Base-by-base conservation (phyloP, 1,284 basidiomycete species). In the Pholiota adiposa region DNA sequence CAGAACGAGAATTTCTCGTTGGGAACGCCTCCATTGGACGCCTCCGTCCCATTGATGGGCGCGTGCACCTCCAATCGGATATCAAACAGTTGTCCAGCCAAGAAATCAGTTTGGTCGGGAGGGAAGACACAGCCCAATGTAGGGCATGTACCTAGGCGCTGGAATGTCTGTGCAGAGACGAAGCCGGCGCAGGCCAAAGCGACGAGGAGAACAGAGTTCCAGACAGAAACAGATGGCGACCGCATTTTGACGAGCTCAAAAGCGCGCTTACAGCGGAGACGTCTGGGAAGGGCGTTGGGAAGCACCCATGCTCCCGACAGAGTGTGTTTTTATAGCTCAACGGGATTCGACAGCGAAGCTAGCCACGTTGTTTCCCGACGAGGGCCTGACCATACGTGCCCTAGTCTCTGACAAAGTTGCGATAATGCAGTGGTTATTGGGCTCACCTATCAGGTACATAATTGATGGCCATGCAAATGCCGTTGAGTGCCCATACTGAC, bases 41-140 rank as follows among this genome's bases (percentile, higher is more conserved):
- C 73, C 58, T 79, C 75, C 21, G 62, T 70, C 8, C 77, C 77
- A 52, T 76, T 77, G 19, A 75, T 67, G n/a, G 76, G 77, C 3
- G 77, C 76, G 51, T 79, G 77, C 5, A 78, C 72, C 54, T 79
- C 77, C 18, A 78, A 65, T 16, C 76, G 72, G 56, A 79, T 72
- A 56, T 79, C 78, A 61, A 79, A 79, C 31, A 73, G 67, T 62
- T 78, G 76, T 11, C 78, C 77, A 40, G 75, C 69, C 23, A 77
- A 67, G 66, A 79, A 79, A 51, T 78, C 75, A 21, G 74, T 74
- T 55, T 77, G 78, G 63, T 79, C 77, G 18, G 78, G 78, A 27
- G 77, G 78, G 54, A 79, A 75, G 14, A 79, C 66, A 56, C 77
- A 79, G 36, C 77, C 77, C 14, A 79, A 68, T n/a, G 67, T 74